Evolutionary conservation across 176 grass and related monocot genomes (phyloP).

Genomic region (Oryza nivara): DNA sequence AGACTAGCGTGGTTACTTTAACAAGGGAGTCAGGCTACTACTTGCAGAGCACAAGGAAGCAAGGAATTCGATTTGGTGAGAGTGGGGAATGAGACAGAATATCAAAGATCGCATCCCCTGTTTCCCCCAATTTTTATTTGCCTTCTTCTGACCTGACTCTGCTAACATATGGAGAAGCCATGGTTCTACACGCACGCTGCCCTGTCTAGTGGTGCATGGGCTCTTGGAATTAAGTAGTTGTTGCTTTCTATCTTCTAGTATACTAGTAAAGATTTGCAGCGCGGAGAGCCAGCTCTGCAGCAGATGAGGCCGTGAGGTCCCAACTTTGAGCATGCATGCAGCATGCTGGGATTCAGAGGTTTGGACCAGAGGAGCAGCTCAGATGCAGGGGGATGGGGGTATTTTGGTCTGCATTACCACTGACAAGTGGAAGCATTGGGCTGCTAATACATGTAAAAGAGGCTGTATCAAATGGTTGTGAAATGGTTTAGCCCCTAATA

Average conservation of each 20-base stretch:
- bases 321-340: neutral
- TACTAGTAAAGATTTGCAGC: neutral
- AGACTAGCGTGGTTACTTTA: neutral
- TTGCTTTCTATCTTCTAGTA: neutral
- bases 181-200: constrained; percentile 3
- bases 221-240: neutral
- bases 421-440: neutral
- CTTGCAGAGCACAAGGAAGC: neutral
- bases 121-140: neutral
- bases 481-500: neutral
- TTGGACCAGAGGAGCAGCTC: neutral
- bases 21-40: neutral
- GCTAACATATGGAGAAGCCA: neutral
- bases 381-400: no score
- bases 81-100: constrained; percentile 18
- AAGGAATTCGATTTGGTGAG: constrained; percentile 5
- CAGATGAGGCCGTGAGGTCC: neutral
- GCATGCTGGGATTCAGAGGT: neutral
- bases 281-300: neutral
- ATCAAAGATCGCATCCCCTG: neutral
- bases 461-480: neutral
- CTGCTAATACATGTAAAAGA: neutral
- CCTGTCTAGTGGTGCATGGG: neutral
- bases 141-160: neutral
- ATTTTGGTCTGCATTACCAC: neutral